Conservation (phyloP, 768 basidiomycete species). For the Termitomyces sp. region DNA sequence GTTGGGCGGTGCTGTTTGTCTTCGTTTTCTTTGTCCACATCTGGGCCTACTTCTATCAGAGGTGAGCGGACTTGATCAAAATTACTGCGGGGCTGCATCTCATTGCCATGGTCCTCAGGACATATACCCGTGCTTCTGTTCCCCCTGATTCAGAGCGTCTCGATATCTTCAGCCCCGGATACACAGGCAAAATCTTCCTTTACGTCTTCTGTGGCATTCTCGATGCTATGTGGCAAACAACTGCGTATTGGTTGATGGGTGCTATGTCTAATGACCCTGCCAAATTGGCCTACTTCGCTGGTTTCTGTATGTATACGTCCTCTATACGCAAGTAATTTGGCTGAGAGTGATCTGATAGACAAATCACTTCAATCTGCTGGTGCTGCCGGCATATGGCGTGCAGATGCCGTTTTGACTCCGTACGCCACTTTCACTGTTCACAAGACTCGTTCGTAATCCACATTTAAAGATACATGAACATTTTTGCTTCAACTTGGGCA, state of each 20-base stretch:
- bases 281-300: constrained; percentile 75
- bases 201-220: constrained; percentile 73
- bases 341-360: constrained; percentile 28
- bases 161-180: constrained; percentile 53
- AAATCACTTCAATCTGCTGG: constrained; percentile 77
- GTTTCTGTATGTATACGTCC: constrained; percentile 57
- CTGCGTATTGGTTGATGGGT: constrained; percentile 79
- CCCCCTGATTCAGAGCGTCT: constrained; percentile 37
- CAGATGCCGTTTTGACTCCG: constrained; percentile 58
- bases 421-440: constrained; percentile 29
- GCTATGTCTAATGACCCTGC: constrained; percentile 82
- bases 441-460: background rate
- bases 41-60: constrained; percentile 78
- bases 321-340: background rate
- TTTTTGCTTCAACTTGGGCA: constrained; percentile 71
- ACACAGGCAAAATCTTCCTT: constrained; percentile 53
- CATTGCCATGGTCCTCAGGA: constrained; percentile 19
- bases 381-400: constrained; percentile 69
- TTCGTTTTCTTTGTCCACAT: constrained; percentile 67
- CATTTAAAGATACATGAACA: constrained; percentile 51
- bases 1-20: constrained; percentile 56
- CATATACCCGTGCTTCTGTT: constrained; percentile 54
- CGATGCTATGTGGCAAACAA: constrained; percentile 85
- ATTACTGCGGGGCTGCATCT: background rate
- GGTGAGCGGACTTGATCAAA: constrained; percentile 30